Base-by-base conservation (phyloP, 1,139 yeast genomes). In the Candida sojae region DNA sequence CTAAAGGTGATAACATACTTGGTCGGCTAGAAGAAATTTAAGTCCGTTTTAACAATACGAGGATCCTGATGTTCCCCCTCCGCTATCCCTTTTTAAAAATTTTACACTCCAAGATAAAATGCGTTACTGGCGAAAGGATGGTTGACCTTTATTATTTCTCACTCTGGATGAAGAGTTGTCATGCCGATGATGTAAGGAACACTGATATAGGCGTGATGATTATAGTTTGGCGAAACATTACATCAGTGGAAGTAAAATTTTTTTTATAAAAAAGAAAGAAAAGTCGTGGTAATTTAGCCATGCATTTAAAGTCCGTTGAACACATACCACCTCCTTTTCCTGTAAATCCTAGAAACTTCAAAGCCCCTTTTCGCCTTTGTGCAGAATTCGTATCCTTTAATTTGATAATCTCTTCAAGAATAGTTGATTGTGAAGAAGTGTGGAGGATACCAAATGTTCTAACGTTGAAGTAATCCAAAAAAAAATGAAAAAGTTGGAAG, bases 131-230 rank as follows among this genome's bases (percentile, higher is more conserved):
- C 3, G 17, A 34, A 9, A 11, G n/a, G 10, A 6, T 17, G 11
- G 25, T 6, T 34, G 25, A 17, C 6, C 10, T 10, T 32, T 32
- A 11, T 9, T 8, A 13, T 17, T 34, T 34, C 25, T 6, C 7
- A 5, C 10, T 17, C n/a, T 6, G 10, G 37, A 17, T 34, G 28
- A 35, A 35, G 13, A 28, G 39, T 36, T 25, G 39, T 36, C 39
- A 36, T 11, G 39, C 39, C 39, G 39, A 36, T 36, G 39, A 25
- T 36, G 39, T 36, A 36, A 23, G 29, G 39, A 26, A 36, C 39
- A 36, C 25, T 17, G 17, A 28, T 4, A 6, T 36, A 25, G 39
- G 39, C 17, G 30, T n/a, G 10, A n/a, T n/a, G 30, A 11, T n/a
- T 23, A 13, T 17, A 36, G 28, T 23, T 5, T 36, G 39, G 39